Percentiles rank a stretch among this genome's conserved stretches.
phyloP scores from a whole-genome alignment of 2,329 filamentous ascomycete genomes.

The Magnaporthiopsis incrustans region DNA sequence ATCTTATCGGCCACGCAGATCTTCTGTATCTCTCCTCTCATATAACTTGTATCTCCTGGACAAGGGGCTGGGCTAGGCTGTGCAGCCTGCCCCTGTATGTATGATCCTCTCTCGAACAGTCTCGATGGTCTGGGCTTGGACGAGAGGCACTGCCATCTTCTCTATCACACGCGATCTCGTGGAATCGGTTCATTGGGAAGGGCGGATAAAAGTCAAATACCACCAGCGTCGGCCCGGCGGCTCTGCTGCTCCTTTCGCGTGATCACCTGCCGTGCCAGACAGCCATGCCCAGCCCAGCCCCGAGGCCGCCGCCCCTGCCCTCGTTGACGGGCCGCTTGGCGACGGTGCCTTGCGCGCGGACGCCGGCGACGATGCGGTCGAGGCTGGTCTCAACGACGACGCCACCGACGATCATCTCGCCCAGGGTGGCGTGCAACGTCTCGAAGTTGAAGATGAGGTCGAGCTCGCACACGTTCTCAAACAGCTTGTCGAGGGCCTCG shows the following conservation, averaged over 20 bases:
- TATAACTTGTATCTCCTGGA: not conserved
- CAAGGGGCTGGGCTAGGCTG: not conserved
- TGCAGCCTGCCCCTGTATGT: not conserved
- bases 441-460: constrained; percentile 99
- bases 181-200: not conserved
- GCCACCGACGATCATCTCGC: constrained; percentile 92
- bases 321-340: constrained; percentile 75
- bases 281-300: constrained; percentile 46
- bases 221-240: not conserved
- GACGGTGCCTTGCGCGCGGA: constrained; percentile 67
- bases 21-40: not conserved
- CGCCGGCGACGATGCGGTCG: constrained; percentile 80
- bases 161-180: not conserved
- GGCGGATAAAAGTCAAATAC: not conserved
- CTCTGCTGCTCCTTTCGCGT: not conserved
- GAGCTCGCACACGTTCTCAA: constrained; percentile 97
- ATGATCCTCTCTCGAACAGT: not conserved
- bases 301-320: constrained; percentile 33
- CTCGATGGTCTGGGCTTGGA: too few relatives aligned
- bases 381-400: constrained; percentile 90
- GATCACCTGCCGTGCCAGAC: constrained; percentile 38
- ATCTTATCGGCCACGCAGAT: not conserved
- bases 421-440: constrained; percentile 81
- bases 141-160: not conserved
- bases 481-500: constrained; percentile 86